A percentile compares a stretch with the other conserved stretches of the same genome.
phyloP scores from a whole-genome alignment of 2,329 filamentous ascomycete genomes.

The Neonectria faginata region DNA sequence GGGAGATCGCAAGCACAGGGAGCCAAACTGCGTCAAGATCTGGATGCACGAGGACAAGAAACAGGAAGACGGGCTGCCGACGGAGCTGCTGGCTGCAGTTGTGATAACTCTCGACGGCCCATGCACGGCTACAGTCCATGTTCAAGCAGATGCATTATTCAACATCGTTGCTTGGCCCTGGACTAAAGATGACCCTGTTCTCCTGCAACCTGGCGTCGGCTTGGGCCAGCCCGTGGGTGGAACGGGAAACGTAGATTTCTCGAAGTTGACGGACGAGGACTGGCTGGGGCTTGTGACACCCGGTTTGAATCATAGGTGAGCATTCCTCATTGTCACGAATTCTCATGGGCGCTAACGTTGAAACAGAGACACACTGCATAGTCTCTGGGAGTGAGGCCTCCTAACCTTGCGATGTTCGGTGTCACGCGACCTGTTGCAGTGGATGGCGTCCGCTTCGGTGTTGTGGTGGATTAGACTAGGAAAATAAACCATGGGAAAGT shows the following conservation, averaged over 20 bases:
- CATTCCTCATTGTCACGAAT: not conserved
- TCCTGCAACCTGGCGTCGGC: not conserved
- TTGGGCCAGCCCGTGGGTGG: not conserved
- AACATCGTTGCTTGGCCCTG: not conserved
- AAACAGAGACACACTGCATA: not conserved
- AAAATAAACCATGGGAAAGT: not conserved
- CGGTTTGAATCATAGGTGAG: not conserved
- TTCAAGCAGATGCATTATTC: not conserved
- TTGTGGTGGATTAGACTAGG: not conserved
- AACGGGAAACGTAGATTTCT: not conserved
- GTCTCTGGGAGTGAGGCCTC: not conserved
- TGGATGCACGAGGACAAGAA: not conserved
- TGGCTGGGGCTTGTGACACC: not conserved
- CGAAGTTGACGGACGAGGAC: not conserved
- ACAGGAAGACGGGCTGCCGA: not conserved
- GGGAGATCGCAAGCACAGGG: not conserved
- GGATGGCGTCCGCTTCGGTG: not conserved
- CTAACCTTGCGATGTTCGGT: no score
- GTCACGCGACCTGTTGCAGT: no score
- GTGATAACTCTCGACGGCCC: not conserved
- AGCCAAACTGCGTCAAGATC: not conserved
- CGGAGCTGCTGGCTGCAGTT: not conserved
- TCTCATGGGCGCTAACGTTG: not conserved
- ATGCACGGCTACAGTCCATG: not conserved
- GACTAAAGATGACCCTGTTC: not conserved